Evolutionary conservation across 1,284 basidiomycete species (phyloP).

Genomic region (Malassezia equina): DNA sequence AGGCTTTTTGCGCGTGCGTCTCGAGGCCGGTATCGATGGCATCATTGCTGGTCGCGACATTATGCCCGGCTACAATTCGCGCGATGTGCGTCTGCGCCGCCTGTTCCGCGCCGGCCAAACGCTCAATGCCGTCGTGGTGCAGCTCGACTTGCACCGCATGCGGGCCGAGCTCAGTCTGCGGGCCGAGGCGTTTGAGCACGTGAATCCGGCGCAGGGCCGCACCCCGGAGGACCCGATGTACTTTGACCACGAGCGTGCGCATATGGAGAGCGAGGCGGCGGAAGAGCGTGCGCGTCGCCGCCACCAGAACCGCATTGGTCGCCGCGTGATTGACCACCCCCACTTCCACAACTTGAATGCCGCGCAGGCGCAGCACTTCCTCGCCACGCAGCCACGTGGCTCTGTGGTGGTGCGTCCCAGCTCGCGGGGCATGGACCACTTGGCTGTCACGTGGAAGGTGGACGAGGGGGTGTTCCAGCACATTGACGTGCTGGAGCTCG

Average conservation of each 20-base stretch:
- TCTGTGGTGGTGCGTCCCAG: constrained; percentile 74
- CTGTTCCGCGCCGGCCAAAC: constrained; percentile 57
- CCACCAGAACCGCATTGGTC: constrained; percentile 56
- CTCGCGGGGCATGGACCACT: constrained; percentile 82
- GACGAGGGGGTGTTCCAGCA: constrained; percentile 94
- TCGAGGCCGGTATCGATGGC: constrained; percentile 71
- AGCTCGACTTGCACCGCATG: constrained; percentile 60
- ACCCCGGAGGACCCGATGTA: constrained; percentile 57
- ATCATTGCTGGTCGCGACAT: constrained; percentile 35
- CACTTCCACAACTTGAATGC: constrained; percentile 96
- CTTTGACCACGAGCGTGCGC: constrained; percentile 61
- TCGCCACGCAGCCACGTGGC: constrained; percentile 76
- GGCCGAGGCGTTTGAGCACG: constrained; percentile 59
- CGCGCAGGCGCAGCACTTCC: constrained; percentile 73
- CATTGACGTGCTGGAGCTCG: constrained; percentile 79
- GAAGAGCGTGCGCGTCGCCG: constrained; percentile 73
- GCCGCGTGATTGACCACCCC: constrained; percentile 86
- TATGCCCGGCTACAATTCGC: constrained; percentile 27
- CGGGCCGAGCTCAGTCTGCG: constrained; percentile 69
- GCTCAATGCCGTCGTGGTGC: constrained; percentile 69
- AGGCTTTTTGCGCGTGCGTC: constrained; percentile 56
- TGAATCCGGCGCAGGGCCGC: constrained; percentile 59
- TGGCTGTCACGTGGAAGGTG: constrained; percentile 99
- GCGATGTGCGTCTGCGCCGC: constrained; percentile 26
- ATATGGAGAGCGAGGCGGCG: constrained; percentile 63